A percentile compares a stretch with the other conserved stretches of the same genome.
Evolutionary conservation across 805 yeast species (phyloP).

Genomic region (Kodamaea nitidulidarum): DNA sequence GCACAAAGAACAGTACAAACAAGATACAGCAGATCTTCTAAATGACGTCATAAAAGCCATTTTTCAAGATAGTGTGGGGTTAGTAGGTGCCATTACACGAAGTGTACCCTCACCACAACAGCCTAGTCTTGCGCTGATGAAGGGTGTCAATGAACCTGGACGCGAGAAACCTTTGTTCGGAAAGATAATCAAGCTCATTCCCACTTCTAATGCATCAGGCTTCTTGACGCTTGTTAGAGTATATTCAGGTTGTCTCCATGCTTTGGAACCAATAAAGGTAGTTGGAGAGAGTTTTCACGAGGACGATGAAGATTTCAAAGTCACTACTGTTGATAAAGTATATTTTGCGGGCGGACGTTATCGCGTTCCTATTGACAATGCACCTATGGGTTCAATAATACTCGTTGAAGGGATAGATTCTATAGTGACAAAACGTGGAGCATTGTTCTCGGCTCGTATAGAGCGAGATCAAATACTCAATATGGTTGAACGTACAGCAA

Average conservation of each 20-base stretch:
- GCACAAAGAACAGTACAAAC: conserved; percentile 34
- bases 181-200: conserved; percentile 49
- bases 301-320: conserved; percentile 51
- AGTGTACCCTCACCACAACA: conserved; percentile 24
- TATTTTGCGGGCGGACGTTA: conserved; percentile 70
- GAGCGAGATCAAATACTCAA: conserved; percentile 29
- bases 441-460: conserved; percentile 33
- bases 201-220: conserved; percentile 47
- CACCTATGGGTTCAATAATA: conserved; percentile 65
- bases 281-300: conserved; percentile 51
- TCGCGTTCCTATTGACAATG: conserved; percentile 48
- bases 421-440: conserved; percentile 56
- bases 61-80: conserved; percentile 48
- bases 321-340: conserved; percentile 39
- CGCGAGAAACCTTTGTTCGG: conserved; percentile 16
- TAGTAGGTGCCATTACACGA: conserved; percentile 45
- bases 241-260: conserved; percentile 52
- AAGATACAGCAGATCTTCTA: conserved; percentile 60
- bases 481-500: conserved; percentile 11
- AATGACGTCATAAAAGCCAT: conserved; percentile 49
- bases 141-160: not conserved
- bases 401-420: conserved; percentile 61
- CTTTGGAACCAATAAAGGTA: conserved; percentile 47
- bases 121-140: conserved; percentile 1
- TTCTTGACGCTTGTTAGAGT: conserved; percentile 61